A percentile compares a stretch with the other conserved stretches of the same genome.
Evolutionary conservation across 1,139 yeast genomes (phyloP).

Genomic region (Dujonia santamariae): DNA sequence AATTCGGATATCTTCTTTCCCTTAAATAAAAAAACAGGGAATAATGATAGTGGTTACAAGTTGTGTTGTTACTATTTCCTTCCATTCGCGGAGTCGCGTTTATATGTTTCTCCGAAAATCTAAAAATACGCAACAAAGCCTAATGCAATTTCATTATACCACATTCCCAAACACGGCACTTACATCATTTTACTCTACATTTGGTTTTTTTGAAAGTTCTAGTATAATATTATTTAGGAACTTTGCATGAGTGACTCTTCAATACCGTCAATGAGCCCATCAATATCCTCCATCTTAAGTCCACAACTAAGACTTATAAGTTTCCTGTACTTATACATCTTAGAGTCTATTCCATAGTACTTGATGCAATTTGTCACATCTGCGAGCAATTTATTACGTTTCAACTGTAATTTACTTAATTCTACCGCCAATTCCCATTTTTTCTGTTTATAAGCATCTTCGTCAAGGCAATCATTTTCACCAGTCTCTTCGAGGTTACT

Average conservation of each 20-base stretch:
- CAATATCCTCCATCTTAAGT: constrained; percentile 74
- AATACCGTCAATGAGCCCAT: constrained; percentile 51
- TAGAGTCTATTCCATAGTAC: constrained; percentile 41
- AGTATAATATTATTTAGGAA: constrained; percentile 3
- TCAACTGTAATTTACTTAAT: constrained; percentile 52
- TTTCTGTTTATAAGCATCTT: constrained; percentile 19
- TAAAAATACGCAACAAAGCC: too few relatives aligned
- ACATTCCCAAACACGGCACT: too few relatives aligned
- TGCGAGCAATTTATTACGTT: constrained; percentile 35
- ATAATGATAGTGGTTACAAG: too few relatives aligned
- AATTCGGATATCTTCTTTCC: too few relatives aligned
- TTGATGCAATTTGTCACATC: constrained; percentile 34
- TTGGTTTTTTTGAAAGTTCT: too few relatives aligned
- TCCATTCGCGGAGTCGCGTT: too few relatives aligned
- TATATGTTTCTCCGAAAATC: too few relatives aligned
- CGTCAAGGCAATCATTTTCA: constrained; percentile 14
- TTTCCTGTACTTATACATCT: constrained; percentile 78
- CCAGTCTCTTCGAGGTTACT: constrained; percentile 10
- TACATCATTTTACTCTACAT: too few relatives aligned
- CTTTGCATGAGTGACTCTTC: constrained; percentile 41
- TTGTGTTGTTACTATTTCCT: too few relatives aligned
- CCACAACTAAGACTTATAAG: constrained; percentile 83
- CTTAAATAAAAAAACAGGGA: too few relatives aligned
- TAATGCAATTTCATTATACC: too few relatives aligned
- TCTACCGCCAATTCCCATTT: constrained; percentile 29